Conservation (phyloP, 1,284 basidiomycete genomes). For the Ganoderma boninense region DNA sequence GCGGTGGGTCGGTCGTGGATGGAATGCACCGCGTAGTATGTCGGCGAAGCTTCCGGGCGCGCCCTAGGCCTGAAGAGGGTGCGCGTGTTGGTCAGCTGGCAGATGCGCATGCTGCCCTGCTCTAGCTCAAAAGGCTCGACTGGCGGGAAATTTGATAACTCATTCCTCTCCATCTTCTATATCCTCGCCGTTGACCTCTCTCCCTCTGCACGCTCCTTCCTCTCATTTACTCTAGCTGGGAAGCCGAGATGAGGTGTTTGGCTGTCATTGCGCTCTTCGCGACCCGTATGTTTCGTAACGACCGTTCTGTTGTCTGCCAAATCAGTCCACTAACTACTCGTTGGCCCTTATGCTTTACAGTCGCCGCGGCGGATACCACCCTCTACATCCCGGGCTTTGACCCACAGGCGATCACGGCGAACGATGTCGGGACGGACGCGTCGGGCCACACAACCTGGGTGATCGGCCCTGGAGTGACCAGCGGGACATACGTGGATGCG, state of each 20-base stretch:
- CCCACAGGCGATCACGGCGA: slow-evolving; percentile 51
- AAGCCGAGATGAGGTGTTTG: slow-evolving; percentile 2
- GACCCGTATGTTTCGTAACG: not conserved
- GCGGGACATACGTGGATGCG: slow-evolving; percentile 41
- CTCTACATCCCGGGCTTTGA: slow-evolving; percentile 56
- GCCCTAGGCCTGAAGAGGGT: too few relatives aligned
- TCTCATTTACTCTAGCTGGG: not conserved
- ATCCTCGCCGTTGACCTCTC: not conserved
- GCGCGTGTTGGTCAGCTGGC: not conserved
- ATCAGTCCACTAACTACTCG: not conserved
- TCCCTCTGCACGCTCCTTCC: not conserved
- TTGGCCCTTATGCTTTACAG: slow-evolving; percentile 16
- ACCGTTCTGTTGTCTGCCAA: not conserved
- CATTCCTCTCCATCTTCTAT: not conserved
- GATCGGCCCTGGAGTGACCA: slow-evolving; percentile 47
- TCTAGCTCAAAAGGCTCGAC: not conserved
- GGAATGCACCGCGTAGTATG: too few relatives aligned
- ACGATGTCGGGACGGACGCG: slow-evolving; percentile 48
- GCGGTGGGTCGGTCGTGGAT: too few relatives aligned
- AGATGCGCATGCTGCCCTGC: not conserved
- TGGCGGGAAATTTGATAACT: not conserved
- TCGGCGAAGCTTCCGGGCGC: too few relatives aligned
- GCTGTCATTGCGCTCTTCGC: slow-evolving; percentile 3
- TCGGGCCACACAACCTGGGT: slow-evolving; percentile 53
- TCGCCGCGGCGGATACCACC: slow-evolving; percentile 42